Evolutionary conservation across 352 stramenopile species (phyloP).

Genomic region (Phytophthora vignae): DNA sequence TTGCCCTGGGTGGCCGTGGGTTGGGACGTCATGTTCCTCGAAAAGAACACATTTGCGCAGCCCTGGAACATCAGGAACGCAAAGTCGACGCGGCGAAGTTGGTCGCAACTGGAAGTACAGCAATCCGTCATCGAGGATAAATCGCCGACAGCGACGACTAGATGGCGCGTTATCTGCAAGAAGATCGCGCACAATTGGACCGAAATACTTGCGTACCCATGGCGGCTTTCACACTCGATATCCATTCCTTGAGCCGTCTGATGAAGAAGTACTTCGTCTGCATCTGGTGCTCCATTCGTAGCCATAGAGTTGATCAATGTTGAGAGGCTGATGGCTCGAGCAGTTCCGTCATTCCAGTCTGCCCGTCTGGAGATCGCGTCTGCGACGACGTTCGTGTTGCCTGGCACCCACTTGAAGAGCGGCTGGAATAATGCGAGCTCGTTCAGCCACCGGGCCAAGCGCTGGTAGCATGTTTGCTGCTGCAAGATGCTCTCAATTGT

Average conservation of each 20-base stretch:
- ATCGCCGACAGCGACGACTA: too few species aligned
- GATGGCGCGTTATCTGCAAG: background rate
- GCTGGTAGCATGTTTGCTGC: constrained; percentile 12
- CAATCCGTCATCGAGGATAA: too few species aligned
- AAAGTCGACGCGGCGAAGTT: too few species aligned
- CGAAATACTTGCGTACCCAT: background rate
- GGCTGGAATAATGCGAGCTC: constrained; percentile 24
- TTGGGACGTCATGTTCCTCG: too few species aligned
- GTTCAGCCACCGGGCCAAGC: background rate
- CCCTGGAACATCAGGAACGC: too few species aligned
- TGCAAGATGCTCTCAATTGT: constrained; percentile 13
- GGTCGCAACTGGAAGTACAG: too few species aligned
- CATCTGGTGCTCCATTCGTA: background rate
- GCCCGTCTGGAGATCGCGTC: background rate
- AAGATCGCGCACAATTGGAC: background rate
- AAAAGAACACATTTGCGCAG: too few species aligned
- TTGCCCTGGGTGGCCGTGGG: too few species aligned
- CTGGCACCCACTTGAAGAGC: constrained; percentile 26
- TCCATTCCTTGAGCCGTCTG: background rate
- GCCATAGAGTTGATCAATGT: constrained; percentile 6
- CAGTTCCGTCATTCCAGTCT: constrained; percentile 17
- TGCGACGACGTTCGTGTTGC: constrained; percentile 5
- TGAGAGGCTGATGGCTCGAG: constrained; percentile 8
- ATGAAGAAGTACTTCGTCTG: background rate
- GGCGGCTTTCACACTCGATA: background rate